These are phyloP conservation scores for Penicillium italicum DNA, from an alignment of 2,329 filamentous ascomycete genomes.

Conservation along the genomic window DNA sequence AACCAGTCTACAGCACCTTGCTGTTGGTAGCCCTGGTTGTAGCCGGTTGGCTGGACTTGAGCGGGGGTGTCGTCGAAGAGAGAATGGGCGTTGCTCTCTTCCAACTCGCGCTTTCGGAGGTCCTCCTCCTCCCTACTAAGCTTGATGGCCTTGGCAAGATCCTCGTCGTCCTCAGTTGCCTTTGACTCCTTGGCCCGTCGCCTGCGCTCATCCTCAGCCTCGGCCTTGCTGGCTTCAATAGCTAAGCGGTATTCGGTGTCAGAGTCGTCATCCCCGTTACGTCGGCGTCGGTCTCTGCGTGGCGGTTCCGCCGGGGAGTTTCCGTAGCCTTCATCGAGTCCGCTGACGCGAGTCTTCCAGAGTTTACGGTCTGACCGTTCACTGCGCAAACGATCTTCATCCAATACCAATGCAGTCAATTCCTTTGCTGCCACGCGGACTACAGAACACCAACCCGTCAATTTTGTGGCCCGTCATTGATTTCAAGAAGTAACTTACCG, in stretches of 20 bases:
- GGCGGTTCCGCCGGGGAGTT: slow-evolving; percentile 43
- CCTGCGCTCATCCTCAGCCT: slow-evolving; percentile 86
- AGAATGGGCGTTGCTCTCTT: slow-evolving; percentile 76
- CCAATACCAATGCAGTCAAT: slow-evolving; percentile 82
- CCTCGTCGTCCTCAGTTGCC: slow-evolving; percentile 74
- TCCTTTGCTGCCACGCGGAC: slow-evolving; percentile 96
- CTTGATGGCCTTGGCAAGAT: slow-evolving; percentile 90
- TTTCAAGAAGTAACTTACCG: slow-evolving; percentile 56
- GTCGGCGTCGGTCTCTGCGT: slow-evolving; percentile 47
- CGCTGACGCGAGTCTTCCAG: slow-evolving; percentile 95
- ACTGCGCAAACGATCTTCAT: slow-evolving; percentile 85
- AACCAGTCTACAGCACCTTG: slow-evolving; percentile 96
- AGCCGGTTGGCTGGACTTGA: slow-evolving; percentile 77
- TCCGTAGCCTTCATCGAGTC: slow-evolving; percentile 71
- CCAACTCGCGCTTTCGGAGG: slow-evolving; percentile 76
- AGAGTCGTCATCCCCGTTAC: slow-evolving; percentile 64
- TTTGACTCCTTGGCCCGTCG: slow-evolving; percentile 58
- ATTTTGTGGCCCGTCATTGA: background rate
- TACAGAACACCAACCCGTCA: slow-evolving; percentile 38
- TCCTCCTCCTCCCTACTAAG: slow-evolving; percentile 91
- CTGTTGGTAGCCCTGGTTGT: slow-evolving; percentile 97
- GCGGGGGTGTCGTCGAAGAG: slow-evolving; percentile 79
- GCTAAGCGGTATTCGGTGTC: slow-evolving; percentile 88
- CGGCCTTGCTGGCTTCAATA: slow-evolving; percentile 89
- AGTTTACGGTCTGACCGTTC: slow-evolving; percentile 88